These are phyloP conservation scores for Poa annua DNA, from an alignment of 176 grass and related monocot species.

Conservation along the genomic window DNA sequence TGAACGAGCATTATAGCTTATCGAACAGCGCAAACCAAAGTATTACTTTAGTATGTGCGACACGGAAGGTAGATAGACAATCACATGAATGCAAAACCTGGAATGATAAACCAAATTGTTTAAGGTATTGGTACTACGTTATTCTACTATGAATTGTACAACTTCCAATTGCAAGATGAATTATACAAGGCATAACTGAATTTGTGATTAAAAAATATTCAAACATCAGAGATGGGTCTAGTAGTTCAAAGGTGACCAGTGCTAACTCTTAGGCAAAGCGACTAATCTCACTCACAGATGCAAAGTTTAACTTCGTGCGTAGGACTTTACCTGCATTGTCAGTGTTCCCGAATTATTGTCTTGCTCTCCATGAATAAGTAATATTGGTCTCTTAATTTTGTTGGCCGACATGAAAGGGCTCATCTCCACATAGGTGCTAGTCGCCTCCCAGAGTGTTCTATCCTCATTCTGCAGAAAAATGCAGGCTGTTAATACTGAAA, in stretches of 20 bases:
- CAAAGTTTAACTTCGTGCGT: background rate
- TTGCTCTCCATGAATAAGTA: conserved; percentile 98
- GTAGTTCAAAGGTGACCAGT: conserved; percentile 29
- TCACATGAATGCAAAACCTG: conserved; percentile 1
- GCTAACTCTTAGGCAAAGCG: background rate
- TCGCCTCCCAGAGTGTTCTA: conserved; percentile 97
- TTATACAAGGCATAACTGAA: background rate
- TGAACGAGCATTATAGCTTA: background rate
- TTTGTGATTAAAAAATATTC: background rate
- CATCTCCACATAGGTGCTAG: conserved; percentile 88
- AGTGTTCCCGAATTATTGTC: conserved; percentile 98
- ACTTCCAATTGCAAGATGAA: conserved; percentile 33
- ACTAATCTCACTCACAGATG: background rate
- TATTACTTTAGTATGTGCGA: conserved; percentile 8
- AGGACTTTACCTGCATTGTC: conserved; percentile 86
- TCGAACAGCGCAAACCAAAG: background rate
- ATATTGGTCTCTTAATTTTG: conserved; percentile 98
- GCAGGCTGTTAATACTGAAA: conserved; percentile 1
- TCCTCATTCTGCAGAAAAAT: conserved; percentile 86
- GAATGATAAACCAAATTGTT: conserved; percentile 11
- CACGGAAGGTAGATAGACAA: conserved; percentile 11
- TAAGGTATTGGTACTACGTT: background rate
- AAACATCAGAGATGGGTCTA: conserved; percentile 14
- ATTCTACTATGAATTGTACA: conserved; percentile 11
- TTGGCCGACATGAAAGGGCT: conserved; percentile 98